phyloP scores from a whole-genome alignment of 2,329 filamentous ascomycete genomes.

The Colletotrichum kahawae region DNA sequence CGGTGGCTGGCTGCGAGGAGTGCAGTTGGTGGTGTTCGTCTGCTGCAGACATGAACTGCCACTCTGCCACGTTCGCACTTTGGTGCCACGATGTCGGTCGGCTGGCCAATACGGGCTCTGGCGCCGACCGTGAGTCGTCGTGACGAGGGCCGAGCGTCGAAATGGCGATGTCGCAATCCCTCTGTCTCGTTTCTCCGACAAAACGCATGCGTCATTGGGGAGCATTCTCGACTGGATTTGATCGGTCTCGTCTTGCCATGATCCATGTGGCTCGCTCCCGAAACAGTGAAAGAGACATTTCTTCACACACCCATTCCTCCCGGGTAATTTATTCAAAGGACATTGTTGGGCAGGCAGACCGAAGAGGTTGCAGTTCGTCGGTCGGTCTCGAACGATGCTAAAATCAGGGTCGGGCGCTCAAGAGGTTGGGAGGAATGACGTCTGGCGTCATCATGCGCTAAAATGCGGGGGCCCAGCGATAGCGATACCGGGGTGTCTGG shows the following conservation, averaged over 20 bases:
- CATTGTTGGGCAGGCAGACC: background rate
- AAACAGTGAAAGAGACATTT: background rate
- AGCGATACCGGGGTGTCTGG: background rate
- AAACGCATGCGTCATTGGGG: background rate
- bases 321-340: background rate
- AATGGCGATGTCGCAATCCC: constrained; percentile 3
- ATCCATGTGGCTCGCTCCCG: background rate
- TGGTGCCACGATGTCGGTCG: background rate
- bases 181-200: background rate
- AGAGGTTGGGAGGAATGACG: constrained; percentile 8
- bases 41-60: background rate
- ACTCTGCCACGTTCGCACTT: background rate
- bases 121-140: background rate
- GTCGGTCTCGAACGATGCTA: background rate
- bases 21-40: background rate
- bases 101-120: background rate
- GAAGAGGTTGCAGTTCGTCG: background rate
- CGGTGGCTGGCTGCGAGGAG: background rate
- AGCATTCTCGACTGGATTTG: background rate
- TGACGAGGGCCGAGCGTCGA: background rate
- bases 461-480: background rate
- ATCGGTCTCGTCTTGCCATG: background rate
- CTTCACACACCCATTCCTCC: background rate
- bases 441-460: background rate
- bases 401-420: background rate